Evolutionary conservation across 345 rosid species (phyloP).

Genomic region (Mercurialis annua): DNA sequence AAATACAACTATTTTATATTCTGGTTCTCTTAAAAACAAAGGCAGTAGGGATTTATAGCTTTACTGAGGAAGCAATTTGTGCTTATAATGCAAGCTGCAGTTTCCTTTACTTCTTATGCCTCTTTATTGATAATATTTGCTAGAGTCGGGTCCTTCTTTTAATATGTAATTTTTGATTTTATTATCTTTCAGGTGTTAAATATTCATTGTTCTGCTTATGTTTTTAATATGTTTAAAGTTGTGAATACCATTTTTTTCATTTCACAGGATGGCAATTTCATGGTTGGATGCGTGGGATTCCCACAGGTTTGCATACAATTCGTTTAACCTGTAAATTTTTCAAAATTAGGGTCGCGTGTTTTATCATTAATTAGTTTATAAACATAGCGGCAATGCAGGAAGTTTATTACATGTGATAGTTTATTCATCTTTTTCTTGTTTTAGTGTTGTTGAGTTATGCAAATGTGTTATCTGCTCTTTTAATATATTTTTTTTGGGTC

Average conservation of each 20-base stretch:
- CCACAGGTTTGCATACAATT: slow-evolving; percentile 65
- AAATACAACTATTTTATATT: too few relatives aligned
- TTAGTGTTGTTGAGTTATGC: too few relatives aligned
- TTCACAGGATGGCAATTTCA: slow-evolving; percentile 77
- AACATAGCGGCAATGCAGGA: background rate
- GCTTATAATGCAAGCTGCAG: too few relatives aligned
- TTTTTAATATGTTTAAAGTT: background rate
- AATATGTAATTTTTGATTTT: background rate
- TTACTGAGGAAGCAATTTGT: too few relatives aligned
- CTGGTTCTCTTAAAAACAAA: too few relatives aligned
- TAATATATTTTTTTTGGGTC: too few relatives aligned
- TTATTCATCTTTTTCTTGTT: background rate
- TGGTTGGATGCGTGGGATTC: slow-evolving; percentile 89
- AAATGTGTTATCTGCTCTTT: too few relatives aligned
- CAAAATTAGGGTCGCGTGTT: background rate
- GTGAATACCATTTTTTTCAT: too few relatives aligned
- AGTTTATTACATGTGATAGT: background rate
- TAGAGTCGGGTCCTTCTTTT: too few relatives aligned
- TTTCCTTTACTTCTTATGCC: too few relatives aligned
- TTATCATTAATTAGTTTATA: background rate
- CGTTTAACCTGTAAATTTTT: slow-evolving; percentile 1
- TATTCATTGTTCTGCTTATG: background rate
- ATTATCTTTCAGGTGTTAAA: background rate
- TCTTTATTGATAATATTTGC: too few relatives aligned
- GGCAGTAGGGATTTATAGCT: too few relatives aligned